phyloP scores from a whole-genome alignment of 495 filamentous ascomycete genomes.

The Penicillium cataractarum region DNA sequence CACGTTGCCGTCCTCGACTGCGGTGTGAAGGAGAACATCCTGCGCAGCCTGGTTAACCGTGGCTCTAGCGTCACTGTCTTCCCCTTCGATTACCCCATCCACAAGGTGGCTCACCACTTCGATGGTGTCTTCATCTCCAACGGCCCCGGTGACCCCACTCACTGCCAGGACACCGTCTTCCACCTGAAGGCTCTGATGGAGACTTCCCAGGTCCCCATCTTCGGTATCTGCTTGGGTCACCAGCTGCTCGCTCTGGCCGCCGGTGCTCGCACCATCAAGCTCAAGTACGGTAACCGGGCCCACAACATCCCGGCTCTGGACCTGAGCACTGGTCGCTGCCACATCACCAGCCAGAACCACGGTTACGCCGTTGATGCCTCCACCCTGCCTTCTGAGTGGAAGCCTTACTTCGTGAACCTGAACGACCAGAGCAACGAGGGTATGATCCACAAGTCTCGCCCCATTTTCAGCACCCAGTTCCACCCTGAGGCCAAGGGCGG shows the following conservation, averaged over 20 bases:
- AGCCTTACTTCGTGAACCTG: constrained; percentile 96
- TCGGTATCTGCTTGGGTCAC: constrained; percentile 96
- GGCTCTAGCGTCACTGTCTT: constrained; percentile 89
- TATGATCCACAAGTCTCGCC: constrained; percentile 93
- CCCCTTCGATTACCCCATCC: constrained; percentile 94
- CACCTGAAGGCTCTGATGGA: constrained; percentile 88
- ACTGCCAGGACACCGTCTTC: constrained; percentile 91
- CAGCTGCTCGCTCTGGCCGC: constrained; percentile 77
- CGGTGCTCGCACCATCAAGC: constrained; percentile 85
- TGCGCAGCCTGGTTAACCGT: constrained; percentile 86
- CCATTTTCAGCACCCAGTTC: constrained; percentile 98
- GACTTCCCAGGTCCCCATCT: constrained; percentile 83
- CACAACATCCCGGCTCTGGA: constrained; percentile 98
- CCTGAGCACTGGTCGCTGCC: constrained; percentile 92
- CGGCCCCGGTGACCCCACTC: constrained; percentile 95
- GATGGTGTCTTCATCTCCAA: constrained; percentile 98
- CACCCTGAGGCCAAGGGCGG: constrained; percentile 97
- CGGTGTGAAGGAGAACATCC: constrained; percentile 99
- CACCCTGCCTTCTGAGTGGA: constrained; percentile 83
- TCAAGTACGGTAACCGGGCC: constrained; percentile 96
- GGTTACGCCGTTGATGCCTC: constrained; percentile 92
- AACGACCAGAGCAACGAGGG: constrained; percentile 96
- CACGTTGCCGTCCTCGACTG: constrained; percentile 97
- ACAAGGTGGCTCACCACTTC: constrained; percentile 96
- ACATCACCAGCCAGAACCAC: constrained; percentile 98